Base-by-base conservation (phyloP, 768 basidiomycete genomes). In the Podaxis sp. region DNA sequence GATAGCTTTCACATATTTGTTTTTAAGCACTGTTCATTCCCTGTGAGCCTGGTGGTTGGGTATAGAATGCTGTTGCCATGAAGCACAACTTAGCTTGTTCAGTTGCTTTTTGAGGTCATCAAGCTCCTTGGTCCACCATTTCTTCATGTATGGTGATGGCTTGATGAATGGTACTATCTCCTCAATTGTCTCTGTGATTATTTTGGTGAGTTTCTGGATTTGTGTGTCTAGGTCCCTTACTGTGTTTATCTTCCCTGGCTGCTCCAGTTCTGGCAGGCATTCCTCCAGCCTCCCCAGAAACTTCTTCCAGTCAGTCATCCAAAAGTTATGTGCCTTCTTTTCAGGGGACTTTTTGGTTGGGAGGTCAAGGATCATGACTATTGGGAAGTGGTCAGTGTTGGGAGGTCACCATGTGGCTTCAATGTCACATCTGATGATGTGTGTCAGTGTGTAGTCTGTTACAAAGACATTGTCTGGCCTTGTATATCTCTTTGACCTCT, bases 391-490 rank as follows among this genome's bases (percentile, higher is more conserved):
- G 68, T 83, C 81, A 0, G 78, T 74, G 0, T 58, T 54, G 0
- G 67, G 40, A 0, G 73, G 75, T 3, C 55, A 59, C 0, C 38
- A 9, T 0, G 63, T 58, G 0, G 65, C 66, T 2, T 57, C 37
- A 0, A 70, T 69, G 3, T 72, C 55, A 68, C 80, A 83, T 5
- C 38, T 12, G 9, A 73, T 63, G 1, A 79, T 43, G 0, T 27
- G 7, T 0, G 40, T 41, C 0, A 50, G 9, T 0, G 74, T 27
- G 0, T 59, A 38, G 0, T 52, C 40, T 4, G 75, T 66, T 33
- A 66, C 63, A 63, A 78, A 83, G 0, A 83, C 76, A 56, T 85
- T 83, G 68, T 84, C 80, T 1, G 75, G 74, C 5, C 77, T 57
- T 1, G 79, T 76, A 25, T 66, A 71, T 53, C 77, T 77, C 15